phyloP scores from a whole-genome alignment of 2,329 filamentous ascomycete species.

The Orbilia oligospora region DNA sequence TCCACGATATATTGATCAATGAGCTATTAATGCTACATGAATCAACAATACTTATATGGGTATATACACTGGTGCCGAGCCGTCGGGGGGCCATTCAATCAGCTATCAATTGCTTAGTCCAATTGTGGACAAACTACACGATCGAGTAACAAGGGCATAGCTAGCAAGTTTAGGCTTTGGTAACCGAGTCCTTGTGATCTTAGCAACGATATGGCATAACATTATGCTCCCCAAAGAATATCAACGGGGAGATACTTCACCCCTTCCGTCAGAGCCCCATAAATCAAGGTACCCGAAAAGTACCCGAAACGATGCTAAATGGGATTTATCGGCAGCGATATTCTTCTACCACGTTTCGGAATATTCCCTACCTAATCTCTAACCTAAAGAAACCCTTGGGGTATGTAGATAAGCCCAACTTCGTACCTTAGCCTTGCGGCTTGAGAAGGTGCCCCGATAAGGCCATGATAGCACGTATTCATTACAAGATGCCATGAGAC shows the following conservation, averaged over 20 bases:
- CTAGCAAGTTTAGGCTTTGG: not conserved
- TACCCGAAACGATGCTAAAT: not conserved
- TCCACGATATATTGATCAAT: not conserved
- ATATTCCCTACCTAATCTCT: not conserved
- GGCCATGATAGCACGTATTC: not conserved
- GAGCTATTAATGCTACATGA: slow-evolving; percentile 7
- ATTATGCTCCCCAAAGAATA: not conserved
- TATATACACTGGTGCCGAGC: not conserved
- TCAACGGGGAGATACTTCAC: slow-evolving; percentile 4
- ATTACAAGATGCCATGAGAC: not conserved
- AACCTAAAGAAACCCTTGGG: not conserved
- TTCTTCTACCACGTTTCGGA: not conserved
- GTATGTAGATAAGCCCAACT: not conserved
- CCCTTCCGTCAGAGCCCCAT: slow-evolving; percentile 8
- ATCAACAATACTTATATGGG: not conserved
- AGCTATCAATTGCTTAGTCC: not conserved
- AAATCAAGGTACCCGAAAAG: not conserved
- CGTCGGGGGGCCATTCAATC: not conserved
- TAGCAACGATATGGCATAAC: not conserved
- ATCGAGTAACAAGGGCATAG: not conserved
- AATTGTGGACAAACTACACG: too few species aligned
- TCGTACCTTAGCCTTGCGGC: not conserved
- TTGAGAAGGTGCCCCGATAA: not conserved
- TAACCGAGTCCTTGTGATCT: not conserved
- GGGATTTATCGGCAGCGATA: not conserved